These are phyloP conservation scores for Arbutus unedo DNA, from an alignment of 148 eudicot genomes.

Conservation along the genomic window DNA sequence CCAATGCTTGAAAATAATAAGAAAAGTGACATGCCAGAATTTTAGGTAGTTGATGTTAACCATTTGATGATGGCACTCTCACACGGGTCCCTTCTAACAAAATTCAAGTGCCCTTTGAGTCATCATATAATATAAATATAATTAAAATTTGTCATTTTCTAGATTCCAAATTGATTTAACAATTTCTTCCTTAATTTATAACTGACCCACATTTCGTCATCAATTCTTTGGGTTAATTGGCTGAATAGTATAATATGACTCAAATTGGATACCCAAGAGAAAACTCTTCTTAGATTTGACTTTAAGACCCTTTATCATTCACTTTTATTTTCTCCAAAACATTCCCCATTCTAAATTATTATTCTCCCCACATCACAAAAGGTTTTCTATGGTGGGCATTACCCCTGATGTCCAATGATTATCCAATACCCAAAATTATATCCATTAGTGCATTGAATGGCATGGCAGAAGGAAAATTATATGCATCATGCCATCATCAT, in stretches of 20 bases:
- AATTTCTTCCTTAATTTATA: conserved; percentile 19
- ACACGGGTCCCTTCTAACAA: conserved; percentile 11
- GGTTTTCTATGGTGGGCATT: conserved; percentile 16
- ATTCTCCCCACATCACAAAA: conserved; percentile 23
- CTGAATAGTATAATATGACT: conserved; percentile 15
- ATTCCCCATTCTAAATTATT: conserved; percentile 19
- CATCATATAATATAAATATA: conserved; percentile 24
- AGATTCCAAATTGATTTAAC: conserved; percentile 2
- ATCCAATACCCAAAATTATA: conserved; percentile 21
- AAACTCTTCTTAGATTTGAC: conserved; percentile 24
- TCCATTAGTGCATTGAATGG: conserved; percentile 12
- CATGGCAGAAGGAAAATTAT: neutral
- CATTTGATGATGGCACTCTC: conserved; percentile 19
- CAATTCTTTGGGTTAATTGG: conserved; percentile 21
- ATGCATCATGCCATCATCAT: conserved; percentile 10
- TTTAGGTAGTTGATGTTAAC: conserved; percentile 17
- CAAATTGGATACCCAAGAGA: conserved; percentile 15
- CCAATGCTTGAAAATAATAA: neutral
- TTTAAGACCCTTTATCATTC: conserved; percentile 17
- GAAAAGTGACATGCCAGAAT: neutral
- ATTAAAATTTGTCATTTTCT: conserved; percentile 13
- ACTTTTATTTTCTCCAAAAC: conserved; percentile 13
- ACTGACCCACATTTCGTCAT: conserved; percentile 32
- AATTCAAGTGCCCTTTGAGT: conserved; percentile 33
- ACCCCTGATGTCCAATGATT: conserved; percentile 19